Conservation (phyloP, 371 early-diverging fungal genomes). For the Scutellospora calospora region DNA sequence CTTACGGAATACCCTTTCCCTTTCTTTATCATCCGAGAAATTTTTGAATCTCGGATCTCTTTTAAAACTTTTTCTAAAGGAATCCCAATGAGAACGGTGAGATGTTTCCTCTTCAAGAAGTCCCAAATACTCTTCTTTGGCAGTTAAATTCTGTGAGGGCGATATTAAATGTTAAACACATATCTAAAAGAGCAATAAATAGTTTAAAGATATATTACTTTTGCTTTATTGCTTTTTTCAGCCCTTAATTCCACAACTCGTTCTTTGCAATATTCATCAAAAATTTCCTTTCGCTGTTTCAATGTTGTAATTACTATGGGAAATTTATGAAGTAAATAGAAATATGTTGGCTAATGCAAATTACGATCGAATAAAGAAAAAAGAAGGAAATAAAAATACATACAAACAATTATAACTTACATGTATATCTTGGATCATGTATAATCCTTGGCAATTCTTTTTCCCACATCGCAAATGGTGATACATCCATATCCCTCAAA, state of each 20-base stretch:
- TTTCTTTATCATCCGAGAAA: slow-evolving; percentile 41
- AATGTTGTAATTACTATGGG: slow-evolving; percentile 40
- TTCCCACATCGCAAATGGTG: slow-evolving; percentile 46
- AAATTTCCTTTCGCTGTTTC: slow-evolving; percentile 42
- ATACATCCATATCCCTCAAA: slow-evolving; percentile 43
- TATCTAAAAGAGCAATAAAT: neutral
- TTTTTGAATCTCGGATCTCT: slow-evolving; percentile 37
- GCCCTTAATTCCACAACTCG: slow-evolving; percentile 35
- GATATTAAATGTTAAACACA: neutral
- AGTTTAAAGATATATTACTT: neutral
- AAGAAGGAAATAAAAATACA: neutral
- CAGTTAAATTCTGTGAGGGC: slow-evolving; percentile 13
- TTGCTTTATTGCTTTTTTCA: slow-evolving; percentile 38
- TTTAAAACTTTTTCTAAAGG: slow-evolving; percentile 35
- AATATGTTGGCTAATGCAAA: neutral
- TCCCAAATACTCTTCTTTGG: slow-evolving; percentile 24
- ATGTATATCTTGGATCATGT: slow-evolving; percentile 44
- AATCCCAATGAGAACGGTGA: slow-evolving; percentile 40
- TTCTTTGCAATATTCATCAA: slow-evolving; percentile 44
- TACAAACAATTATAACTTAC: slow-evolving; percentile 22
- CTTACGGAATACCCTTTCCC: slow-evolving; percentile 34
- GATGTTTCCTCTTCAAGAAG: slow-evolving; percentile 38
- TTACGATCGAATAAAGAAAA: neutral
- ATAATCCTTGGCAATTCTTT: slow-evolving; percentile 46
- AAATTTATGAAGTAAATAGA: neutral